Percentiles rank a stretch among this genome's conserved stretches.
phyloP scores from a whole-genome alignment of 2,329 filamentous ascomycete species.

The Paracamarosporium sp. region DNA sequence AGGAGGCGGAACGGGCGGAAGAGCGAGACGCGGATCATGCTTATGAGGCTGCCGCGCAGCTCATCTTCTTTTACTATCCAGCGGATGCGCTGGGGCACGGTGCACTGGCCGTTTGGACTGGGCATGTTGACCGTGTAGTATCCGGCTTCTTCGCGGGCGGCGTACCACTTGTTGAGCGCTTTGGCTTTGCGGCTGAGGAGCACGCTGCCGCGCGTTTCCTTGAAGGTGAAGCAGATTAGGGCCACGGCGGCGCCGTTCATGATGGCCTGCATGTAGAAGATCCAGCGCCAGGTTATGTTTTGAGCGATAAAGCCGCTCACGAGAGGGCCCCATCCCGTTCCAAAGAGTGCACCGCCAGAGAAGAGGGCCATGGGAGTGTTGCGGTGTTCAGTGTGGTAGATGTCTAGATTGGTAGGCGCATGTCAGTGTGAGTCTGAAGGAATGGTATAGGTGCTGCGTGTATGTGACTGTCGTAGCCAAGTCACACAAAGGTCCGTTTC shows the following conservation, averaged over 20 bases:
- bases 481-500: no score
- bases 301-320: slow-evolving; percentile 73
- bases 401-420: no score
- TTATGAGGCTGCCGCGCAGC: slow-evolving; percentile 69
- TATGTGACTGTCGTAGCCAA: no score
- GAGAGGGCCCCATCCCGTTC: slow-evolving; percentile 80
- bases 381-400: slow-evolving; percentile 78
- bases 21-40: slow-evolving; percentile 76
- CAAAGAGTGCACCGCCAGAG: slow-evolving; percentile 77
- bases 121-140: slow-evolving; percentile 61
- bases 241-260: slow-evolving; percentile 68
- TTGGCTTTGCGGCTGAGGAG: slow-evolving; percentile 77
- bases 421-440: no score
- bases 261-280: slow-evolving; percentile 87
- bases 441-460: no score
- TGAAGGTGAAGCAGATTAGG: slow-evolving; percentile 73
- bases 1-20: slow-evolving; percentile 80
- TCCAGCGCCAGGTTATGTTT: slow-evolving; percentile 78
- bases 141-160: slow-evolving; percentile 71
- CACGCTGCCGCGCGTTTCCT: slow-evolving; percentile 83
- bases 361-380: slow-evolving; percentile 93
- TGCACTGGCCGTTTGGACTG: slow-evolving; percentile 31
- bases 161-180: slow-evolving; percentile 80
- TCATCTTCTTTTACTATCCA: slow-evolving; percentile 85
- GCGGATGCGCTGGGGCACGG: slow-evolving; percentile 64